Percentiles rank a stretch among this genome's conserved stretches.
These are phyloP conservation scores for Aquilaria sinensis DNA, from an alignment of 345 rosid species.

Conservation along the genomic window DNA sequence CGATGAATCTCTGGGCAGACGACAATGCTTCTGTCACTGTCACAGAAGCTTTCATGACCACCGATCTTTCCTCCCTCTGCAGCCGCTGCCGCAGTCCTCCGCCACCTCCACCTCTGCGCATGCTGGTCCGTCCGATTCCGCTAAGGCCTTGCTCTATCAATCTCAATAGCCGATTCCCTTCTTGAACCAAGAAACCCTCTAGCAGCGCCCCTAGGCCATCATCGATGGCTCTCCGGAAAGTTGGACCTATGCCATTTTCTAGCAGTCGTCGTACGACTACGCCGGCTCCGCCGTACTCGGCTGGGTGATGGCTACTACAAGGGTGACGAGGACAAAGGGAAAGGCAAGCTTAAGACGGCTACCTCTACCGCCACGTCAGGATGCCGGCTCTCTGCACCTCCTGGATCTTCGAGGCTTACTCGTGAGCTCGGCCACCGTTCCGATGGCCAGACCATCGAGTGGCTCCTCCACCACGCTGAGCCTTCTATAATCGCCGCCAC, in stretches of 20 bases:
- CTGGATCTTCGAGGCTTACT: constrained; percentile 56
- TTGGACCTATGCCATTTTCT: constrained; percentile 96
- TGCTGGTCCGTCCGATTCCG: constrained; percentile 7
- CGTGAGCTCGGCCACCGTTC: constrained; percentile 58
- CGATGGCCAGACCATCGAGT: constrained; percentile 18
- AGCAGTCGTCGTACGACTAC: constrained; percentile 83
- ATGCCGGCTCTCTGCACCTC: constrained; percentile 62
- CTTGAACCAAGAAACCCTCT: constrained; percentile 72
- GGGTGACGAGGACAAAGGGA: constrained; percentile 68
- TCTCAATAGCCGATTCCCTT: constrained; percentile 19
- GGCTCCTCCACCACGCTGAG: constrained; percentile 39
- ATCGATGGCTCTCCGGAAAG: constrained; percentile 60
- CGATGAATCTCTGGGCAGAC: constrained; percentile 85
- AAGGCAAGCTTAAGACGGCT: constrained; percentile 25
- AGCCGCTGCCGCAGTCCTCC: constrained; percentile 37
- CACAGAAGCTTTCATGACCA: constrained; percentile 93
- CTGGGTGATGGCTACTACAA: constrained; percentile 95
- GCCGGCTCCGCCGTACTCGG: constrained; percentile 50
- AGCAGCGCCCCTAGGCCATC: constrained; percentile 76
- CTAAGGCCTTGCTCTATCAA: constrained; percentile 6
- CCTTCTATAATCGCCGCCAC: constrained; percentile 50
- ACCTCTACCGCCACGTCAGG: constrained; percentile 44
- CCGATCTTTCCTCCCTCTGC: constrained; percentile 71
- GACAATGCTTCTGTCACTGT: constrained; percentile 80
- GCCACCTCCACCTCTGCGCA: constrained; percentile 21